Evolutionary conservation across 352 stramenopile species (phyloP).

Genomic region (Globisporangium carolinianum): DNA sequence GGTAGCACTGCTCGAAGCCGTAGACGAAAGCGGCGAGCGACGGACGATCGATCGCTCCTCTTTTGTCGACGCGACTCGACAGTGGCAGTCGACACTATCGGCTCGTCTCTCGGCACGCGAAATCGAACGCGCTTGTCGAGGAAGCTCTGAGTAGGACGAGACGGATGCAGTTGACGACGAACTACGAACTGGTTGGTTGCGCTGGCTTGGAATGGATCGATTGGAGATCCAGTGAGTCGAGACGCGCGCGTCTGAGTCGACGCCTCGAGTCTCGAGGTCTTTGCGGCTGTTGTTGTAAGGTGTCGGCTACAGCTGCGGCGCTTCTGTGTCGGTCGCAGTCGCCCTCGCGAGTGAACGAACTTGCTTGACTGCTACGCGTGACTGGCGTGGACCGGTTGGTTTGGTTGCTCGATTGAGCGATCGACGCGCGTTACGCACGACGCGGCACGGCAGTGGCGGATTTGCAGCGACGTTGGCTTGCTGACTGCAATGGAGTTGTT

Average conservation of each 20-base stretch:
- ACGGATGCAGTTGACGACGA: not conserved
- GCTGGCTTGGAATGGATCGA: too few relatives aligned
- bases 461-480: not conserved
- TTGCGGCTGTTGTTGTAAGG: too few relatives aligned
- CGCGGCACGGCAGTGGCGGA: not conserved
- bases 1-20: not conserved
- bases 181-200: not conserved
- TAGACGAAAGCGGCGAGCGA: constrained; percentile 7
- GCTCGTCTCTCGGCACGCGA: not conserved
- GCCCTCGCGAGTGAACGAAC: not conserved
- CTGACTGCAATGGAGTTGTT: not conserved
- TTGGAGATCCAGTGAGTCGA: too few relatives aligned
- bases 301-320: too few relatives aligned
- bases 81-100: too few relatives aligned
- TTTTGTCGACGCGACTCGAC: too few relatives aligned
- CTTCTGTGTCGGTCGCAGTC: not conserved
- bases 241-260: too few relatives aligned
- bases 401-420: not conserved
- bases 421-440: constrained; percentile 1
- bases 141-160: not conserved
- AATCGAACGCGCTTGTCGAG: not conserved
- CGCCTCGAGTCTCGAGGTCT: too few relatives aligned
- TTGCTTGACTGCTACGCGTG: not conserved
- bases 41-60: not conserved
- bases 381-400: not conserved